phyloP scores from a whole-genome alignment of 257 asterid genomes.

The Scutellaria minor region DNA sequence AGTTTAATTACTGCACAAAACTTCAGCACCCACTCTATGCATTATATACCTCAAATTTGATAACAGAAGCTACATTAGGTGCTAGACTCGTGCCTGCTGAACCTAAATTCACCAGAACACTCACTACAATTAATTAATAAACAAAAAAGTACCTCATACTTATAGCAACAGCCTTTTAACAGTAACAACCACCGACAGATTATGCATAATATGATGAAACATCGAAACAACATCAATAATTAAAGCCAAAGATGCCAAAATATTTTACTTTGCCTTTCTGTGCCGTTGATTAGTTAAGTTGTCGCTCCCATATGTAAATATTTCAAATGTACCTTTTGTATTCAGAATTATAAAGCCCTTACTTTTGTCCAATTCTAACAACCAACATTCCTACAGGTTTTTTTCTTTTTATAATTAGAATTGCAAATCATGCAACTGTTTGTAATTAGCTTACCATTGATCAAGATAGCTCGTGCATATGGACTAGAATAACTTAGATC shows the following conservation, averaged over 20 bases:
- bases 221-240: background rate
- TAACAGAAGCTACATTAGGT: background rate
- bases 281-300: slow-evolving; percentile 5
- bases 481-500: slow-evolving; percentile 67
- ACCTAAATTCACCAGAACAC: slow-evolving; percentile 6
- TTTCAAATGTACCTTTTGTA: slow-evolving; percentile 9
- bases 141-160: background rate
- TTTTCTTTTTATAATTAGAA: background rate
- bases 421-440: slow-evolving; percentile 9
- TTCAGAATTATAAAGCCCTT: background rate
- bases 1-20: background rate
- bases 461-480: slow-evolving; percentile 86
- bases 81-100: background rate
- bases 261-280: slow-evolving; percentile 3
- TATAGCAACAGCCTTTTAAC: background rate
- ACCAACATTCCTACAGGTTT: slow-evolving; percentile 1
- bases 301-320: background rate
- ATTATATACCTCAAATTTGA: background rate
- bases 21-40: slow-evolving; percentile 2
- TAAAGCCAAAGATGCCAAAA: background rate
- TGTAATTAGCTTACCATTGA: slow-evolving; percentile 59
- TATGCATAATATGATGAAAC: background rate
- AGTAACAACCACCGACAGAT: background rate
- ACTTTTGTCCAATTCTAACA: slow-evolving; percentile 6
- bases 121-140: slow-evolving; percentile 3